These are phyloP conservation scores for Nakataea oryzae DNA, from an alignment of 2,329 filamentous ascomycete genomes.

Conservation along the genomic window DNA sequence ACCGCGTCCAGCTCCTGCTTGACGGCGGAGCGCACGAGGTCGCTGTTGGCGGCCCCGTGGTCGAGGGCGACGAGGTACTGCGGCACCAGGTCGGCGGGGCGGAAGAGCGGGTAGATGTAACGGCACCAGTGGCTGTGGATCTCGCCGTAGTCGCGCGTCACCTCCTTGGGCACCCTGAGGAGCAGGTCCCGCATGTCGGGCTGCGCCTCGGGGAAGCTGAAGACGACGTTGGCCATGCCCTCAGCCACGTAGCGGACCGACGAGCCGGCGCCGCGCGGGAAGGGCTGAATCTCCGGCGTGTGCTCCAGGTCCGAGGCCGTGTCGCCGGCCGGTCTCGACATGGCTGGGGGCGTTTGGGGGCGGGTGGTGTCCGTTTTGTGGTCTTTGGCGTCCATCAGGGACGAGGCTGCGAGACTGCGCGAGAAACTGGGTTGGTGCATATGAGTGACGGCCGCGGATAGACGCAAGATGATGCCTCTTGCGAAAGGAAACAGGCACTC, in stretches of 20 bases:
- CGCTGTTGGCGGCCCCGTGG: background rate
- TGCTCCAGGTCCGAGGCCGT: background rate
- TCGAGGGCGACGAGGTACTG: slow-evolving; percentile 1
- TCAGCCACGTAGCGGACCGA: slow-evolving; percentile 37
- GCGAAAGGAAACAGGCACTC: too few species aligned
- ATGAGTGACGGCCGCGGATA: background rate
- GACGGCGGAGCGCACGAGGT: background rate
- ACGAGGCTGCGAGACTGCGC: background rate
- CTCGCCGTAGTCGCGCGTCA: background rate
- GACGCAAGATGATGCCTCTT: too few species aligned
- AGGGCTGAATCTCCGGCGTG: background rate
- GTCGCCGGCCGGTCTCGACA: background rate
- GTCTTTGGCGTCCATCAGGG: background rate
- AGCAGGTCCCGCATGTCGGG: slow-evolving; percentile 5
- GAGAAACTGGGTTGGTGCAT: background rate
- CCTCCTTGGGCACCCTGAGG: slow-evolving; percentile 10
- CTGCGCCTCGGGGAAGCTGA: slow-evolving; percentile 32
- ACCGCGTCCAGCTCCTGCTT: background rate
- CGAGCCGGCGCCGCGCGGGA: background rate
- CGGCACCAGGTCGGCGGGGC: slow-evolving; percentile 1
- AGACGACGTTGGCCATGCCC: slow-evolving; percentile 70
- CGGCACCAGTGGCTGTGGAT: slow-evolving; percentile 2
- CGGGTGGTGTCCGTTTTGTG: background rate
- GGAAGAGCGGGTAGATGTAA: slow-evolving; percentile 2
- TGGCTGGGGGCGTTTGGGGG: background rate